Evolutionary conservation across 2,329 filamentous ascomycete genomes (phyloP), one percentile per base, ranked within the genome.

Genomic region (Triangularia setosa): DNA sequence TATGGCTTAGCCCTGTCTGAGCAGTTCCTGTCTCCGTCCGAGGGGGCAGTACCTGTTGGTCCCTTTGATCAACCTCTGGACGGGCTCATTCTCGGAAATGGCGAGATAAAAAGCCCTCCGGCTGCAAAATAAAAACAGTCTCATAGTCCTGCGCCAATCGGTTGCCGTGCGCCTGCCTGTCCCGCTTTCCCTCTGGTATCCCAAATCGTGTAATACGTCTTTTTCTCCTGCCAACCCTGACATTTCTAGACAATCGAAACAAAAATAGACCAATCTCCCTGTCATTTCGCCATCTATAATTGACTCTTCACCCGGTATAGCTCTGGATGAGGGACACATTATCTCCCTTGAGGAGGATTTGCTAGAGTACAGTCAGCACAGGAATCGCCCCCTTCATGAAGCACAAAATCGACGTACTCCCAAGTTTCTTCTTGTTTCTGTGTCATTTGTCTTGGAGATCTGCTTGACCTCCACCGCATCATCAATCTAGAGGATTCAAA

Each of bases 401-500:
- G 2, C 8, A 40, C 35, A 53, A 28, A 25, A 25, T 27, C 27
- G 16, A 35, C 84, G 67, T 84, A 96, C 93, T 93, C 63, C 94
- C 60, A 97, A 77, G 53, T 87, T 83, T 77, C 91, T 88, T 76
- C 93, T 85, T 70, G 87, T 88, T 79, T 96, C 93, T 70, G 89
- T 87, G 52, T 83, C 77, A 71, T 91, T 89, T 16, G 86, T 88
- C 82, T 96, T 96, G 68, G 90, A 93, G 62, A 91, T 83, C 74
- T 92, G 86, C 77, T 89, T 91, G 54, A 99, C 93, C 79, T 98
- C 94, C 64, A 97, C 87, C 28, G 95, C 95, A 72, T 99, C 93
- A 74, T 99, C 95, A 63, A 72, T 70, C 70, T 72, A 30, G 44
- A 40, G 40, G 24, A 30, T 12, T 21, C 64, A 69, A 55, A 68